Conservation (phyloP, 805 yeast genomes). For the Cyberlindnera subsufficiens region DNA sequence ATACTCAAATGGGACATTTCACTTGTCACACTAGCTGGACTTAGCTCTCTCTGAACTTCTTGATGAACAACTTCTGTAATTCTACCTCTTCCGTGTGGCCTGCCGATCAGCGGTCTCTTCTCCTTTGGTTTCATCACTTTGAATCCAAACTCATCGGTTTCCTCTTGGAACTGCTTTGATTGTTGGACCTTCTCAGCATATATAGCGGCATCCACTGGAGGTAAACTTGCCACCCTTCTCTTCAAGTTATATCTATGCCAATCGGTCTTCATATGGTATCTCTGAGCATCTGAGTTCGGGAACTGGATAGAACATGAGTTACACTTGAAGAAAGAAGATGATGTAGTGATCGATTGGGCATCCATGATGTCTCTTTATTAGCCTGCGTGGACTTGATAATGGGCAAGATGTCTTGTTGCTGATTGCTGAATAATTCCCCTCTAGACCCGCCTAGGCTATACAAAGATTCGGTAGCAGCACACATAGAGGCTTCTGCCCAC, state of each 20-base stretch:
- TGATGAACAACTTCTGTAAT: constrained; percentile 4
- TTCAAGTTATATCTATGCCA: constrained; percentile 97
- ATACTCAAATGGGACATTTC: constrained; percentile 51
- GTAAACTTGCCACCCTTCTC: constrained; percentile 80
- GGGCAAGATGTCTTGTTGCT: too few relatives aligned
- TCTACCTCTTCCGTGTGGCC: constrained; percentile 24
- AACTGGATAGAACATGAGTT: constrained; percentile 84
- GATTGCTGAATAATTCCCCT: not conserved
- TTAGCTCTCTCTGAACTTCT: constrained; percentile 28
- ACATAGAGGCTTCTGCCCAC: not conserved
- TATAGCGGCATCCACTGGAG: constrained; percentile 60
- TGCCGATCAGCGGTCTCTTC: constrained; percentile 8
- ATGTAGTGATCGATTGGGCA: constrained; percentile 5
- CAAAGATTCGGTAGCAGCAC: not conserved
- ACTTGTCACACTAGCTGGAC: constrained; percentile 51
- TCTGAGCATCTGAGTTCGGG: constrained; percentile 75
- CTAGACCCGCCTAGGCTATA: not conserved
- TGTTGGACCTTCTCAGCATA: constrained; percentile 34
- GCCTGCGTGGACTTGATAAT: too few relatives aligned
- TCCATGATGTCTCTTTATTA: not conserved
- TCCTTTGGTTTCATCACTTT: constrained; percentile 24
- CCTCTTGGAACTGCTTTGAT: constrained; percentile 26
- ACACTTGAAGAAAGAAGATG: constrained; percentile 53
- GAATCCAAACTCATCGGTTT: constrained; percentile 36
- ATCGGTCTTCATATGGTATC: constrained; percentile 93